Percentiles rank a stretch among this genome's conserved stretches.
Evolutionary conservation across 352 stramenopile genomes (phyloP).

Genomic region (Globisporangium carolinianum): DNA sequence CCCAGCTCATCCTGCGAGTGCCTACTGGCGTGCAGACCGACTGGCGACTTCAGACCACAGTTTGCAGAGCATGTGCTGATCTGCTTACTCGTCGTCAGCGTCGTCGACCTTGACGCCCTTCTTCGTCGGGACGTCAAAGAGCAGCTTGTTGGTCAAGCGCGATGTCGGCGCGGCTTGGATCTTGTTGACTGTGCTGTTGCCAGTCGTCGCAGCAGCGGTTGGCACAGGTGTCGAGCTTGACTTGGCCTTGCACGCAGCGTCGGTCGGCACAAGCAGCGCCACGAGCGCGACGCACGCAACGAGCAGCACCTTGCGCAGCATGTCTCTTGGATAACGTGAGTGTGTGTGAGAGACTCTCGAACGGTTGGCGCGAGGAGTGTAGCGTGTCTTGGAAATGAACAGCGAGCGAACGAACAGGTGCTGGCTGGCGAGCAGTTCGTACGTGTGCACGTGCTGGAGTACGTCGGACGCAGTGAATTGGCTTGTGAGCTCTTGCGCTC

Average conservation of each 20-base stretch:
- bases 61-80: neutral
- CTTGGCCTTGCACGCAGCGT: constrained; percentile 29
- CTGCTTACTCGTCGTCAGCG: constrained; percentile 1
- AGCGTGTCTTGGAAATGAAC: no score
- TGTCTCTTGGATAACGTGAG: neutral
- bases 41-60: no score
- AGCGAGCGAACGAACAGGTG: no score
- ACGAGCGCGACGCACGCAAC: constrained; percentile 14
- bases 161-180: constrained; percentile 21
- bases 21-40: no score
- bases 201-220: neutral
- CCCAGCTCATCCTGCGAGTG: no score
- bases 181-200: constrained; percentile 18
- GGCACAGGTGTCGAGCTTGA: constrained; percentile 4
- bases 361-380: no score
- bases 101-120: constrained; percentile 3
- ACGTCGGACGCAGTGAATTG: neutral
- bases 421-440: no score
- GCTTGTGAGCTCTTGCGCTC: neutral
- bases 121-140: constrained; percentile 19
- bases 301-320: constrained; percentile 23
- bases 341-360: no score
- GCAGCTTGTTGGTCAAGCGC: constrained; percentile 26
- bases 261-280: constrained; percentile 12
- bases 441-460: no score